phyloP scores from a whole-genome alignment of 1,139 yeast species.

The Yamadazyma triangularis region DNA sequence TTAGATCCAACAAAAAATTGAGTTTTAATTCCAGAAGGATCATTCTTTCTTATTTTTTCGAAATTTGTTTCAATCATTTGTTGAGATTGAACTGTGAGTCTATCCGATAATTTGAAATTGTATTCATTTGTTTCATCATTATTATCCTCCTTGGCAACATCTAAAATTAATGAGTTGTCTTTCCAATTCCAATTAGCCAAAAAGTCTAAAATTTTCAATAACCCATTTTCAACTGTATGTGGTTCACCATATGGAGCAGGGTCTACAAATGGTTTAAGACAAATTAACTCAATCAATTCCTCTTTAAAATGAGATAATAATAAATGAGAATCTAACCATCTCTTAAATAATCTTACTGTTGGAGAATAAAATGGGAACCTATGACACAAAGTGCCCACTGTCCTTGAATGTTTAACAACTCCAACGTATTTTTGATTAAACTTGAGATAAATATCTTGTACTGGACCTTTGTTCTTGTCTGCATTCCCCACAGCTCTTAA shows the following conservation, averaged over 20 bases:
- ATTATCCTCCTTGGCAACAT: conserved; percentile 54
- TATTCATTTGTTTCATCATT: conserved; percentile 15
- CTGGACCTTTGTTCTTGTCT: conserved; percentile 52
- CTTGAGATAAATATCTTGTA: conserved; percentile 60
- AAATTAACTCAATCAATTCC: conserved; percentile 77
- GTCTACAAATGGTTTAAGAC: conserved; percentile 80
- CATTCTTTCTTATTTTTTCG: conserved; percentile 60
- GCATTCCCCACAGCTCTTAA: conserved; percentile 64
- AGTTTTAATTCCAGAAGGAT: conserved; percentile 75
- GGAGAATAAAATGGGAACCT: conserved; percentile 75
- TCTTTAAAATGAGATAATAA: conserved; percentile 67
- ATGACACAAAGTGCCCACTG: conserved; percentile 65
- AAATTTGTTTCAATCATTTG: conserved; percentile 65
- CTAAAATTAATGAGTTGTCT: conserved; percentile 77
- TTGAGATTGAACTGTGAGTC: conserved; percentile 56
- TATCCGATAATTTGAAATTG: conserved; percentile 48
- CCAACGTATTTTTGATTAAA: conserved; percentile 67
- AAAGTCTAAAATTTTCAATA: conserved; percentile 66
- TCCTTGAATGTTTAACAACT: conserved; percentile 76
- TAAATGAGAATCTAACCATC: conserved; percentile 77
- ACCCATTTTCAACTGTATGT: conserved; percentile 73
- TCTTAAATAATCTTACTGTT: conserved; percentile 77
- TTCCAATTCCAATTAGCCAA: conserved; percentile 92
- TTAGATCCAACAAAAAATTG: conserved; percentile 81
- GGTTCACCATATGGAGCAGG: conserved; percentile 82